phyloP scores from a whole-genome alignment of 2,329 filamentous ascomycete species.

The Phyllosticta citriasiana region DNA sequence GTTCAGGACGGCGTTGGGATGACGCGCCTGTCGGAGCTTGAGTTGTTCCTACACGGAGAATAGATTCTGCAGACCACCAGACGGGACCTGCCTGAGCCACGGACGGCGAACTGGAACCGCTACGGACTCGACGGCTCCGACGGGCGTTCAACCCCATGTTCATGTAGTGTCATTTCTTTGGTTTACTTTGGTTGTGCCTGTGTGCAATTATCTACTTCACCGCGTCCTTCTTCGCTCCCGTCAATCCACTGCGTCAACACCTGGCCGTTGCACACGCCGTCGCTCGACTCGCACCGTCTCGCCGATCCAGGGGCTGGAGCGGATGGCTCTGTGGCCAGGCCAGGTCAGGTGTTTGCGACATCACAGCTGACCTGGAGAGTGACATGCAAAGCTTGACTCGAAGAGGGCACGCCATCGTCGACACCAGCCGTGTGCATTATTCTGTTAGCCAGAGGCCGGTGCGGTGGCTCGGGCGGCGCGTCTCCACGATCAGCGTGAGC shows the following conservation, averaged over 20 bases:
- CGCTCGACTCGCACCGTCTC: neutral
- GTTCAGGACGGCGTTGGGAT: slow-evolving; percentile 4
- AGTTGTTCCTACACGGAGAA: slow-evolving; percentile 6
- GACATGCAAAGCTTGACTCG: neutral
- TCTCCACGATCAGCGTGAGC: neutral
- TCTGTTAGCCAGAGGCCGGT: neutral
- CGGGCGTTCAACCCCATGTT: no score
- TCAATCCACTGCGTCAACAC: no score
- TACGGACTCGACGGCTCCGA: no score
- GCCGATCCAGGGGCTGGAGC: neutral
- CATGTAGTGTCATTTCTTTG: no score
- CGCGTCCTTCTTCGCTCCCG: no score
- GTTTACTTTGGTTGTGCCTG: no score
- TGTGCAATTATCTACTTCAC: no score
- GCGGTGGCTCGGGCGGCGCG: neutral
- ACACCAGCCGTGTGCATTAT: neutral
- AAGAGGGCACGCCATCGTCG: no score
- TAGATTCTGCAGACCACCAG: neutral
- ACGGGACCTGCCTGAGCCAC: neutral
- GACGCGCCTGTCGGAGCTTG: slow-evolving; percentile 6
- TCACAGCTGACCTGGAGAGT: neutral
- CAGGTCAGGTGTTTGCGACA: neutral
- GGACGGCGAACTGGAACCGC: no score
- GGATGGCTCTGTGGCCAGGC: no score
- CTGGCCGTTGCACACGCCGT: no score